Conservation (phyloP, 139 green algal species). For the Chlorella ohadii region DNA sequence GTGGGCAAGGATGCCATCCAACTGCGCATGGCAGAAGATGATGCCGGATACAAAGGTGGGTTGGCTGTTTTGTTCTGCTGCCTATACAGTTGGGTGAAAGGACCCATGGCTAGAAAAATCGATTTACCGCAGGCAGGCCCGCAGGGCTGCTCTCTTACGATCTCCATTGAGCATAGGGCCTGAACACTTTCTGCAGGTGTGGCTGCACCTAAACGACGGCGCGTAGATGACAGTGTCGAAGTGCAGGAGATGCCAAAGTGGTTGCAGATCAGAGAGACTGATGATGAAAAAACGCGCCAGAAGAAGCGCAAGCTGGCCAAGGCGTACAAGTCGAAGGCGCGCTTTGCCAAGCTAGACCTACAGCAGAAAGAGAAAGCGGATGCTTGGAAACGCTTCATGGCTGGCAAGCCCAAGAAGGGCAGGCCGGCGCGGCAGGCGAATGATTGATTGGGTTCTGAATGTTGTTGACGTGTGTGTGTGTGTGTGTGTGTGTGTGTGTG, state of each 20-base stretch:
- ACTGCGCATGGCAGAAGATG: conserved; percentile 49
- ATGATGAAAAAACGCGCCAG: conserved; percentile 81
- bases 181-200: conserved; percentile 61
- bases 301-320: conserved; percentile 91
- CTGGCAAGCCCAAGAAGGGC: conserved; percentile 9
- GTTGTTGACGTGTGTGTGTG: too few species aligned
- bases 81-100: too few species aligned
- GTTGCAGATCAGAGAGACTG: conserved; percentile 79
- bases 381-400: conserved; percentile 44
- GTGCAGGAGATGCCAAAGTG: conserved; percentile 67
- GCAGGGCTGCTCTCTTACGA: background rate
- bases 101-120: too few species aligned
- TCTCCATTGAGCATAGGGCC: background rate
- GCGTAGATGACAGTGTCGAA: conserved; percentile 66
- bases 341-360: conserved; percentile 83
- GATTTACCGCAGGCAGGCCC: too few species aligned
- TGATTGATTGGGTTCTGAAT: too few species aligned
- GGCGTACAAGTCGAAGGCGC: conserved; percentile 84
- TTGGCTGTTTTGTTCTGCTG: too few species aligned
- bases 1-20: conserved; percentile 60
- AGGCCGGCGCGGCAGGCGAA: too few species aligned
- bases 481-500: too few species aligned
- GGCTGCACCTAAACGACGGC: conserved; percentile 76
- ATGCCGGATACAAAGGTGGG: conserved; percentile 34
- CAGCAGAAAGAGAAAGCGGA: conserved; percentile 51